These are phyloP conservation scores for Pelargonium fulgidum DNA, from an alignment of 441 rosid species.

Conservation along the genomic window DNA sequence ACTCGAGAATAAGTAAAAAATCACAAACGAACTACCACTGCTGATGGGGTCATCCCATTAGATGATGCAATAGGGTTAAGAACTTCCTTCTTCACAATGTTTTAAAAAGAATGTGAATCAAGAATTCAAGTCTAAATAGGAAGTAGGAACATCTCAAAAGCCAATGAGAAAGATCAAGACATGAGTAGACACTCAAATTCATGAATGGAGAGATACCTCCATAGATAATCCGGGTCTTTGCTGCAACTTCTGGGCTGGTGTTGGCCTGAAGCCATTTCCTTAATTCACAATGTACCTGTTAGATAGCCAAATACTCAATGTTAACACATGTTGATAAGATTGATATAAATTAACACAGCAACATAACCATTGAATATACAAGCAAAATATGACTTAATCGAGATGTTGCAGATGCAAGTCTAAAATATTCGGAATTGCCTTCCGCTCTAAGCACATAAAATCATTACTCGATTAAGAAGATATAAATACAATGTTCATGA, in stretches of 20 bases:
- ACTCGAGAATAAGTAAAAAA: background rate
- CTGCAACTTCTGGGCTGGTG: slow-evolving; percentile 50
- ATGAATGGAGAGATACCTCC: slow-evolving; percentile 41
- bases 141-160: background rate
- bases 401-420: too few species aligned
- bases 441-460: too few species aligned
- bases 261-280: slow-evolving; percentile 60
- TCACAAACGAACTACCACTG: background rate
- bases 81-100: background rate
- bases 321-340: background rate
- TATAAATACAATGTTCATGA: too few species aligned
- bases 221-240: slow-evolving; percentile 52
- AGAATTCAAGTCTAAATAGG: too few species aligned
- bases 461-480: too few species aligned
- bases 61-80: background rate
- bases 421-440: too few species aligned
- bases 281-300: slow-evolving; percentile 48
- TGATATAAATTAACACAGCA: background rate
- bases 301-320: background rate
- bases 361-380: background rate
- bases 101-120: background rate
- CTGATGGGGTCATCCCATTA: background rate
- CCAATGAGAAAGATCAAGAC: background rate
- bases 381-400: background rate
- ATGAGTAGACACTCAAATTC: background rate